Evolutionary conservation across 1,139 yeast species (phyloP).

Genomic region (Kodamaea sp.): DNA sequence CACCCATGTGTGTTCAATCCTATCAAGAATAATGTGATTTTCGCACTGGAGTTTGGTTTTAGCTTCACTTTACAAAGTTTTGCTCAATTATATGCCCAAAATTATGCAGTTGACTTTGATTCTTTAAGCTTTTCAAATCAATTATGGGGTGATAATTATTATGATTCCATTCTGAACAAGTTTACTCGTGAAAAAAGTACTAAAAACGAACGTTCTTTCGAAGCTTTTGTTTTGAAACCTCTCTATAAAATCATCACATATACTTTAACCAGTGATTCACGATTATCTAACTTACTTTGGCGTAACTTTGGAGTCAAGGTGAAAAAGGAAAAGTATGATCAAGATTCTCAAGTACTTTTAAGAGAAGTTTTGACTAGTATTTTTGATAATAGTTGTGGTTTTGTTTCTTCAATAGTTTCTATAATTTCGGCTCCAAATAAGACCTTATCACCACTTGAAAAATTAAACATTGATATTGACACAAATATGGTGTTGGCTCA

Average conservation of each 20-base stretch:
- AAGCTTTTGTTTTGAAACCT: slow-evolving; percentile 70
- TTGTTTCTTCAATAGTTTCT: slow-evolving; percentile 48
- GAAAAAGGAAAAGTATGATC: slow-evolving; percentile 33
- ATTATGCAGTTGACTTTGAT: slow-evolving; percentile 29
- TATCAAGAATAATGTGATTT: slow-evolving; percentile 59
- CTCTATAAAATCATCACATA: slow-evolving; percentile 70
- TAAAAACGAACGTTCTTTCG: slow-evolving; percentile 51
- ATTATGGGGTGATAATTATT: slow-evolving; percentile 79
- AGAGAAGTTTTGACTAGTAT: slow-evolving; percentile 51
- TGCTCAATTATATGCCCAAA: slow-evolving; percentile 47
- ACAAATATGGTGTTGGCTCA: slow-evolving; percentile 39
- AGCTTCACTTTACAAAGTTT: slow-evolving; percentile 67
- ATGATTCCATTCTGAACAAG: slow-evolving; percentile 36
- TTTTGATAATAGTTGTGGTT: slow-evolving; percentile 51
- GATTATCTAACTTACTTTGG: slow-evolving; percentile 38
- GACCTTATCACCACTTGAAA: slow-evolving; percentile 17
- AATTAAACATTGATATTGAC: neutral
- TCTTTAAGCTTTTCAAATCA: slow-evolving; percentile 43
- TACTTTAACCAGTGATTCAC: slow-evolving; percentile 49
- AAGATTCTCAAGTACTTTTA: slow-evolving; percentile 59
- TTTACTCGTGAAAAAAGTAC: slow-evolving; percentile 37
- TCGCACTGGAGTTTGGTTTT: slow-evolving; percentile 59
- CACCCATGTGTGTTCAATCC: slow-evolving; percentile 53
- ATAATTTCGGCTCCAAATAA: slow-evolving; percentile 41
- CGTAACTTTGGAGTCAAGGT: slow-evolving; percentile 44